These are phyloP conservation scores for Camillea tinctor DNA, from an alignment of 2,329 filamentous ascomycete genomes.

Conservation along the genomic window DNA sequence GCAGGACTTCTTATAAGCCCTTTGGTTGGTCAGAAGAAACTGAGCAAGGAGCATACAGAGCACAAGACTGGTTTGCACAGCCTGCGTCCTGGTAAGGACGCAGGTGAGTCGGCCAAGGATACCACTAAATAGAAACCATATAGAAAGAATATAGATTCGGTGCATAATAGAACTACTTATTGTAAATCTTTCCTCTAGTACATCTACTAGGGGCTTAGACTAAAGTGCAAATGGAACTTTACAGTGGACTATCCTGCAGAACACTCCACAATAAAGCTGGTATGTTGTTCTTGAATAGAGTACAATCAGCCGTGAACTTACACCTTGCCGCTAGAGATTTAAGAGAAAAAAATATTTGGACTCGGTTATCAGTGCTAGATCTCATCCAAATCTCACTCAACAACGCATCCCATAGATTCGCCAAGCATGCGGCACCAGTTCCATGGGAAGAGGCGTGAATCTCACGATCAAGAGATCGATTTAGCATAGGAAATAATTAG, in stretches of 20 bases:
- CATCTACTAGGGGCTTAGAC: background rate
- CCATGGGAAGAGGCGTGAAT: background rate
- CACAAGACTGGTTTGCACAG: slow-evolving; percentile 56
- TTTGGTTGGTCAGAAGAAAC: slow-evolving; percentile 46
- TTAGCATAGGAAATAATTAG: background rate
- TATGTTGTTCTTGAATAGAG: too few species aligned
- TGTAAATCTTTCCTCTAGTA: background rate
- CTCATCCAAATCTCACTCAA: background rate
- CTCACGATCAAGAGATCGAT: background rate
- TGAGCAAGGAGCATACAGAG: slow-evolving; percentile 56
- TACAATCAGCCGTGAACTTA: background rate
- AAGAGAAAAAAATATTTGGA: too few species aligned
- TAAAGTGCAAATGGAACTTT: background rate
- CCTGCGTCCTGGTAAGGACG: slow-evolving; percentile 25
- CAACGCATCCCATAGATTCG: background rate
- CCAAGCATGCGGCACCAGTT: background rate
- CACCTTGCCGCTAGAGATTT: too few species aligned
- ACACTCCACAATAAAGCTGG: too few species aligned
- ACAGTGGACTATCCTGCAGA: background rate
- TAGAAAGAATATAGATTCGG: background rate
- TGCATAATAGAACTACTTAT: background rate
- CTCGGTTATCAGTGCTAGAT: background rate
- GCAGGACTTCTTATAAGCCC: slow-evolving; percentile 47
- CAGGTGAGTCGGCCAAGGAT: background rate
- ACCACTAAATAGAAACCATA: background rate